Evolutionary conservation across 192 early-diverging fungal species (phyloP).

Genomic region (Borealophlyctis nickersoniae): DNA sequence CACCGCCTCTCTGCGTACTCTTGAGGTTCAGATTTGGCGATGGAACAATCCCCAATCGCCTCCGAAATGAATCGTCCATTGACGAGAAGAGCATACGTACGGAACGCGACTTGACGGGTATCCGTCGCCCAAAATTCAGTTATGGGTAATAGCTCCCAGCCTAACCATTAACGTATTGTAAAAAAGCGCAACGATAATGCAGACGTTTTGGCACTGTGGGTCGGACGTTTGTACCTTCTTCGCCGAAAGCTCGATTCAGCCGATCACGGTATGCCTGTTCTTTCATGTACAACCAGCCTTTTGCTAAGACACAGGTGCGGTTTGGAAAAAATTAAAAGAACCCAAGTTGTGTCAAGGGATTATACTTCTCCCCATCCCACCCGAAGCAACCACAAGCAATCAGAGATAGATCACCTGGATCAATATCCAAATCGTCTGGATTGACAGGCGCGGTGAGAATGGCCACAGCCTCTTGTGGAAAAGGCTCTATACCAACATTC

Average conservation of each 20-base stretch:
- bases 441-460: constrained; percentile 17
- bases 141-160: constrained; percentile 18
- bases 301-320: constrained; percentile 10
- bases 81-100: constrained; percentile 15
- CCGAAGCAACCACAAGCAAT: too few relatives aligned
- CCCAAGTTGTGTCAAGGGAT: neutral
- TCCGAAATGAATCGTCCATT: constrained; percentile 28
- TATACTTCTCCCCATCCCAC: neutral
- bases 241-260: constrained; percentile 25
- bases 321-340: neutral
- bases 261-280: constrained; percentile 10
- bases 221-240: constrained; percentile 5
- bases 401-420: too few relatives aligned
- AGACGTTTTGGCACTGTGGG: neutral
- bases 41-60: constrained; percentile 20
- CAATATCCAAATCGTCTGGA: constrained; percentile 24
- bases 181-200: neutral
- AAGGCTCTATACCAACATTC: too few relatives aligned
- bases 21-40: neutral
- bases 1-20: constrained; percentile 10
- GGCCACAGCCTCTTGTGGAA: constrained; percentile 11
- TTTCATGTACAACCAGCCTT: constrained; percentile 26
- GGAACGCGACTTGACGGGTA: constrained; percentile 6
- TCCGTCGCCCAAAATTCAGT: constrained; percentile 8
- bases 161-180: neutral